These are phyloP conservation scores for Suillus placidus DNA, from an alignment of 768 basidiomycete genomes.

Conservation along the genomic window DNA sequence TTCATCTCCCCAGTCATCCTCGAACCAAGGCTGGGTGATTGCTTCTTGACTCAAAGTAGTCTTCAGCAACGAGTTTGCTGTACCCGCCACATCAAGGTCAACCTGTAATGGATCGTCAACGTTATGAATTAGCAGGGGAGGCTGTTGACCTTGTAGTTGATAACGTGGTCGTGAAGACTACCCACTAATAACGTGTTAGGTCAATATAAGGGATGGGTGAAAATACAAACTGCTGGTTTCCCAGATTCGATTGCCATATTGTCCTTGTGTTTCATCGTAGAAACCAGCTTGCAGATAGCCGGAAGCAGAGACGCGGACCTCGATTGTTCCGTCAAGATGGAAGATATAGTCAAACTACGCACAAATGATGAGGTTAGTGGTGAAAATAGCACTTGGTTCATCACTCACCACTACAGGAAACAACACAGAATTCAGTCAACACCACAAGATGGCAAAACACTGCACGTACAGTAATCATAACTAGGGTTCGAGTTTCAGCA, in stretches of 20 bases:
- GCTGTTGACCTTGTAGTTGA: constrained; percentile 55
- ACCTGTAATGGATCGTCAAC: constrained; percentile 38
- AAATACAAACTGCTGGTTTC: constrained; percentile 52
- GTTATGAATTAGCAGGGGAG: neutral
- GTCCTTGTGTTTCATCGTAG: constrained; percentile 51
- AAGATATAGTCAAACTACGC: constrained; percentile 66
- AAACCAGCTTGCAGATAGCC: constrained; percentile 70
- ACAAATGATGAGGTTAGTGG: constrained; percentile 9
- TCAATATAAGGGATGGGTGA: neutral
- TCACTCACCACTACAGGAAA: constrained; percentile 33
- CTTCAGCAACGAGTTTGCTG: constrained; percentile 56
- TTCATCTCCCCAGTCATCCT: constrained; percentile 57
- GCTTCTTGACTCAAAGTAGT: constrained; percentile 54
- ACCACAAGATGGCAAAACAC: neutral
- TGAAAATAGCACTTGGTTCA: constrained; percentile 5
- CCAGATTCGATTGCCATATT: constrained; percentile 58
- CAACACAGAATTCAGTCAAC: neutral
- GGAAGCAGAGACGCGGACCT: constrained; percentile 67
- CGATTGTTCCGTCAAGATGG: constrained; percentile 66
- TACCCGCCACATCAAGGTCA: constrained; percentile 65
- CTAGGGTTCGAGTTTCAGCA: constrained; percentile 30
- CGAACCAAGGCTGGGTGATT: constrained; percentile 56
- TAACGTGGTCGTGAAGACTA: constrained; percentile 67
- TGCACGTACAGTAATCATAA: constrained; percentile 55
- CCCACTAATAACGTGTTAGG: constrained; percentile 46